Base-by-base conservation (phyloP, 768 basidiomycete genomes). In the Mrakia gelida region DNA sequence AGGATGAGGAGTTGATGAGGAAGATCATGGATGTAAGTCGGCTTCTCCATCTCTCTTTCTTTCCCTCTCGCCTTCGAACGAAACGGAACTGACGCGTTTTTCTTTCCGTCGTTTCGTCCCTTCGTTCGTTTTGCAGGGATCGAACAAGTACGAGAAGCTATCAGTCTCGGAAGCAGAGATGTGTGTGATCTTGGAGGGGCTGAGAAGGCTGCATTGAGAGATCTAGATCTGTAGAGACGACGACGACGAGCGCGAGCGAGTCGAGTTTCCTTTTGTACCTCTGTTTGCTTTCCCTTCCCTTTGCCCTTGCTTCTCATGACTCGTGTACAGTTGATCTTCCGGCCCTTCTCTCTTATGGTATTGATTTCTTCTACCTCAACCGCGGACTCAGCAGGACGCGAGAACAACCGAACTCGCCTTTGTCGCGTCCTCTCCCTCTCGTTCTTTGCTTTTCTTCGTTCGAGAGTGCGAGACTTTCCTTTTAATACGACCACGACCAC, bases 71-170 rank as follows among this genome's bases (percentile, higher is more conserved):
- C 18, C 30, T 28, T 71, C 21, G 56, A 56, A 16, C n/a, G 21
- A 56, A 56, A 43, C 3, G 4, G 18, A 18, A 21, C 7, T 52
- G 49, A 52, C 49, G 18, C 49, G 49, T 21, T 13, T 52, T 7
- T 52, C 49, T 45, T 18, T 52, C 49, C 2, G 2, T 52, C 7
- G 15, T 52, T 52, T 4, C 30, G 38, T 28, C 41, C 62, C 11
- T 75, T 30, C 21, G 18, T 45, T 41, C 21, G 28, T 68, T 32
- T 84, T 91, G 80, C 81, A 85, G 41, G 92, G 92, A 13, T 84
- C 86, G 26, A 89, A 85, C 75, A 87, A 89, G 72, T 88, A 88
- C 3, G 91, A 93, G 84, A 84, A 84, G 49, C 82, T 93, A 26
- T 86, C 85, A 18, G 81, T 88, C 59, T 82, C 88, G 1, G 82